Evolutionary conservation across 2,329 filamentous ascomycete species (phyloP), one percentile per base, ranked within the genome.

Genomic region (Fusarium sp.): DNA sequence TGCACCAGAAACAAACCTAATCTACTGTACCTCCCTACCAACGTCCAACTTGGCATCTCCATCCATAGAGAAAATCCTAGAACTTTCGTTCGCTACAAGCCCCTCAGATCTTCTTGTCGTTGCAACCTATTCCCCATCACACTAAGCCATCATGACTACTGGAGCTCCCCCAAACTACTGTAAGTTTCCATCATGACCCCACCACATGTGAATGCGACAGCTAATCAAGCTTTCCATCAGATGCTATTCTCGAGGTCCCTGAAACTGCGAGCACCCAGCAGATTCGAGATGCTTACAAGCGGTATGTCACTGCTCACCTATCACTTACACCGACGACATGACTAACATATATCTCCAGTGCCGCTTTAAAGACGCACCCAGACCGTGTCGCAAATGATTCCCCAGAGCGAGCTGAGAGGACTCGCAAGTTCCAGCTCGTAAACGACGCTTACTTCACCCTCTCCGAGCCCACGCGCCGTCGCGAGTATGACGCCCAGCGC

Each of bases 391-490:
- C 94, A 28, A 83, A 88, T 70, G 89, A 94, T 81, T 95, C 93
- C 7, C 93, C 94, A 39, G 94, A 98, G 74, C 93, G 95, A 69
- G 80, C 89, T 23, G 81, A 88, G 14, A 92, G 94, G 76, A 99
- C 96, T 8, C 92, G 92, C 76, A 91, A 91, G 78, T 97, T 97
- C 83, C 94, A 97, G 80, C 88, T 92, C 70, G 92, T 97, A 76
- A 97, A 97, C 82, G 94, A 97, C 77, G 93, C 94, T 67, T 97
- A 97, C 84, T 97, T 93, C 80, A 94, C 93, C 1, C 89, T 98
- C 28, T 97, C 93, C 0, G 94, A 98, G 78, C 77, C 90, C 11
- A 81, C 84, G 0, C 89, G 95, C 28, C 89, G 95, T 55, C 86
- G 89, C 65, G 93, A 97, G 63, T 98, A 98, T 82, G 95, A 98